phyloP scores from a whole-genome alignment of 1,284 basidiomycete species.

The Leucoagaricus sp. region DNA sequence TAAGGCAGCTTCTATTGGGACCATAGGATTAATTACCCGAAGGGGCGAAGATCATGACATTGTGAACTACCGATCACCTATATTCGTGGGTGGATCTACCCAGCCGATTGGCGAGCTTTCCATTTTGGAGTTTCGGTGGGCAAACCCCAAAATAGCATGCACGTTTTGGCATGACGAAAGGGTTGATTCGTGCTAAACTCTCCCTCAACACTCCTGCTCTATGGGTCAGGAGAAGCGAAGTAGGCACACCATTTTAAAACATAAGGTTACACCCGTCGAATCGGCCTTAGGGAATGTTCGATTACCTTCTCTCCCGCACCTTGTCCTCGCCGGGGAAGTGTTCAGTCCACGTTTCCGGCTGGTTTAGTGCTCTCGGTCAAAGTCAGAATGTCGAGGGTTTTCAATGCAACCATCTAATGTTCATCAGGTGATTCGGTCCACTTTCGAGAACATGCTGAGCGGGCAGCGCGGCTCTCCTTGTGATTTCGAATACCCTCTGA shows the following conservation, averaged over 20 bases:
- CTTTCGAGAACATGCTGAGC: background rate
- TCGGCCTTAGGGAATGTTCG: background rate
- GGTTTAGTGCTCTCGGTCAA: no score
- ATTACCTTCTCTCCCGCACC: background rate
- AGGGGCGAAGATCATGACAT: constrained; percentile 22
- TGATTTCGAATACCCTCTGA: background rate
- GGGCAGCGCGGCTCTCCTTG: background rate
- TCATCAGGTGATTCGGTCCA: background rate
- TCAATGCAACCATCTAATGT: background rate
- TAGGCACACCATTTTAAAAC: constrained; percentile 9
- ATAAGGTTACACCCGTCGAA: background rate
- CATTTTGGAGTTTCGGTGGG: constrained; percentile 18
- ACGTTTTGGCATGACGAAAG: constrained; percentile 12
- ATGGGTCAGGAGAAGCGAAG: constrained; percentile 9
- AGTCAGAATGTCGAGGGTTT: no score
- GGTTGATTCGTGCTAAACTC: background rate
- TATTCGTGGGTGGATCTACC: constrained; percentile 12
- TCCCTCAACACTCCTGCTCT: constrained; percentile 5
- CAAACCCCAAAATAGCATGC: constrained; percentile 15
- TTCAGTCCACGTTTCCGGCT: background rate
- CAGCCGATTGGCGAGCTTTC: constrained; percentile 20
- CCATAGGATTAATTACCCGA: constrained; percentile 13
- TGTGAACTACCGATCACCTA: constrained; percentile 19
- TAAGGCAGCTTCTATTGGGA: constrained; percentile 6
- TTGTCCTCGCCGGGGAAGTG: background rate